A percentile compares a stretch with the other conserved stretches of the same genome.
These are phyloP conservation scores for Pythium sukuiense DNA, from an alignment of 352 stramenopile genomes.

Conservation along the genomic window DNA sequence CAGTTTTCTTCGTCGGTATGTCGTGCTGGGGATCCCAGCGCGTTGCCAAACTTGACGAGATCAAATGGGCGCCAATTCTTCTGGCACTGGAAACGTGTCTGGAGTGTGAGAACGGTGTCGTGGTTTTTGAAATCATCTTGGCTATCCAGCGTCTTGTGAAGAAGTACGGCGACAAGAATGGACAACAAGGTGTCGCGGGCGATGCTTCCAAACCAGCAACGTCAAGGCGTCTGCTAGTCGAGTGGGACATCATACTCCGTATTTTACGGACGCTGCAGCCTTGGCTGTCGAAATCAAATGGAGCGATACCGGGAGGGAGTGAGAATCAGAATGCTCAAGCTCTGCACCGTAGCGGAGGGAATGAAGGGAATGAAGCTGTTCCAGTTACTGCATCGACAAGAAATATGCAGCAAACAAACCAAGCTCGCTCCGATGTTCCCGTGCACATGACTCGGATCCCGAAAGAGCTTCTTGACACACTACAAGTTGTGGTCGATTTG, in stretches of 20 bases:
- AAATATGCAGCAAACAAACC: not conserved
- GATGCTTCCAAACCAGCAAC: not conserved
- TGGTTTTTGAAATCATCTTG: conserved; percentile 89
- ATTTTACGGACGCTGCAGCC: conserved; percentile 67
- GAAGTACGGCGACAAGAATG: conserved; percentile 64
- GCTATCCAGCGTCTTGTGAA: conserved; percentile 85
- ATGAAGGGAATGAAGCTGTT: conserved; percentile 1
- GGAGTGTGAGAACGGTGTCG: conserved; percentile 67
- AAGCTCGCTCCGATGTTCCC: conserved; percentile 11
- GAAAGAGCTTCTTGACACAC: conserved; percentile 73
- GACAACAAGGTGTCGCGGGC: not conserved
- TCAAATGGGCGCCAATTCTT: conserved; percentile 74
- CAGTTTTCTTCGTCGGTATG: conserved; percentile 89
- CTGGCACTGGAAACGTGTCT: conserved; percentile 61
- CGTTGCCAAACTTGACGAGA: conserved; percentile 66
- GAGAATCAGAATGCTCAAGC: conserved; percentile 14
- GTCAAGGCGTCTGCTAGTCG: conserved; percentile 35
- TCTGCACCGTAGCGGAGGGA: conserved; percentile 7
- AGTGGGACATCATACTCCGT: conserved; percentile 86
- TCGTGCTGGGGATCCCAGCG: conserved; percentile 87
- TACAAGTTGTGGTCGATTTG: conserved; percentile 74
- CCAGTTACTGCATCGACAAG: not conserved
- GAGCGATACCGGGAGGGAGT: conserved; percentile 4
- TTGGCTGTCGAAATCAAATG: conserved; percentile 52
- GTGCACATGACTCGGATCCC: conserved; percentile 74